phyloP scores from a whole-genome alignment of 2,329 filamentous ascomycete genomes.

The Phoma sp. region DNA sequence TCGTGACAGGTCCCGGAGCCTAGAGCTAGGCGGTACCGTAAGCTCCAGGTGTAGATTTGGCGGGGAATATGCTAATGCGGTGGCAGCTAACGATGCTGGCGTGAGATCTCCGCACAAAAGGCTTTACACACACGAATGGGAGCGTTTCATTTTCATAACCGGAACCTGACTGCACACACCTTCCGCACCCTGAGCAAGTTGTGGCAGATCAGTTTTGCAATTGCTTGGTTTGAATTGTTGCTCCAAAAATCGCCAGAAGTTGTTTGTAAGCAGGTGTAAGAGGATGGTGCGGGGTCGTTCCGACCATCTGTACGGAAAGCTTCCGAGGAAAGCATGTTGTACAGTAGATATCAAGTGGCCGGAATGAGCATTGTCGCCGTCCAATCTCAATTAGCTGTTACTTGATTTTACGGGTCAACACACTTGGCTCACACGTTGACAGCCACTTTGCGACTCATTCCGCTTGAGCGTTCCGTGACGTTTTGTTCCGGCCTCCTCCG shows the following conservation, averaged over 20 bases:
- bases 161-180: slow-evolving; percentile 3
- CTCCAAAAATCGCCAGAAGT: neutral
- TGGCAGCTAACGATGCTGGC: slow-evolving; percentile 22
- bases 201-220: slow-evolving; percentile 15
- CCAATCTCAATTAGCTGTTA: slow-evolving; percentile 1
- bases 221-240: neutral
- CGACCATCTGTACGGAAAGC: slow-evolving; percentile 1
- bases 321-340: neutral
- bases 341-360: neutral
- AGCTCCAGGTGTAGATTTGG: slow-evolving; percentile 19
- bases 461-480: slow-evolving; percentile 5
- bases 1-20: slow-evolving; percentile 11
- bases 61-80: slow-evolving; percentile 25
- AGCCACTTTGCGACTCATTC: neutral
- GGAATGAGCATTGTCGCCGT: neutral
- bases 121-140: slow-evolving; percentile 22
- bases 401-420: neutral
- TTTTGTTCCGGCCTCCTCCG: slow-evolving; percentile 6
- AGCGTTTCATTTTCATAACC: slow-evolving; percentile 14
- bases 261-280: slow-evolving; percentile 13
- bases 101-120: slow-evolving; percentile 36
- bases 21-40: slow-evolving; percentile 17
- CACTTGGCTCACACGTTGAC: neutral
- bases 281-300: slow-evolving; percentile 12
- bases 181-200: slow-evolving; percentile 18